phyloP scores from a whole-genome alignment of 805 yeast species.

The Lachancea lanzarotensis region DNA sequence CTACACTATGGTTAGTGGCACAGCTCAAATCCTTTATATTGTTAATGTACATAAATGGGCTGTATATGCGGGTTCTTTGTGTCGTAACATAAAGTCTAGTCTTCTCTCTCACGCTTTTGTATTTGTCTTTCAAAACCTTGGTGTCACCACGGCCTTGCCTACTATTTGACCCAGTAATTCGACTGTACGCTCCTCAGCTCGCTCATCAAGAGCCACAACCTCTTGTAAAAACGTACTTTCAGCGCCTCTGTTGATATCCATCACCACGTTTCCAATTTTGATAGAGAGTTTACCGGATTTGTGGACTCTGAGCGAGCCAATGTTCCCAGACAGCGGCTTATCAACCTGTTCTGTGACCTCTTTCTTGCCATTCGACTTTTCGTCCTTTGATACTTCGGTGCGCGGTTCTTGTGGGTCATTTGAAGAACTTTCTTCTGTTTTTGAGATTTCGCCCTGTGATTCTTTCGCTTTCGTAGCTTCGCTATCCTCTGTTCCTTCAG shows the following conservation, averaged over 20 bases:
- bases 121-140: slow-evolving; percentile 31
- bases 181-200: slow-evolving; percentile 37
- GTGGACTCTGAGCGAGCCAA: slow-evolving; percentile 72
- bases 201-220: slow-evolving; percentile 47
- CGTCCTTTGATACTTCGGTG: not conserved
- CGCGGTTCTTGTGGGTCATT: not conserved
- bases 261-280: slow-evolving; percentile 59
- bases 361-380: not conserved
- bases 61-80: not conserved
- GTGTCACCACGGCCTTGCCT: slow-evolving; percentile 54
- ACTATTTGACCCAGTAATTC: slow-evolving; percentile 49
- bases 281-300: slow-evolving; percentile 77
- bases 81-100: not conserved
- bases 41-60: not conserved
- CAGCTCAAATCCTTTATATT: not conserved
- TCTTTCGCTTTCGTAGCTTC: no score
- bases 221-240: slow-evolving; percentile 68
- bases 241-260: slow-evolving; percentile 69
- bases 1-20: no score
- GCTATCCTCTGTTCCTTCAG: no score
- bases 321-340: slow-evolving; percentile 41
- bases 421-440: not conserved
- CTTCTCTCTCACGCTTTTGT: not conserved
- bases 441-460: no score
- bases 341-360: slow-evolving; percentile 5